Conservation (phyloP, 306 rosid genomes). For the Cucumis sativus region DNA sequence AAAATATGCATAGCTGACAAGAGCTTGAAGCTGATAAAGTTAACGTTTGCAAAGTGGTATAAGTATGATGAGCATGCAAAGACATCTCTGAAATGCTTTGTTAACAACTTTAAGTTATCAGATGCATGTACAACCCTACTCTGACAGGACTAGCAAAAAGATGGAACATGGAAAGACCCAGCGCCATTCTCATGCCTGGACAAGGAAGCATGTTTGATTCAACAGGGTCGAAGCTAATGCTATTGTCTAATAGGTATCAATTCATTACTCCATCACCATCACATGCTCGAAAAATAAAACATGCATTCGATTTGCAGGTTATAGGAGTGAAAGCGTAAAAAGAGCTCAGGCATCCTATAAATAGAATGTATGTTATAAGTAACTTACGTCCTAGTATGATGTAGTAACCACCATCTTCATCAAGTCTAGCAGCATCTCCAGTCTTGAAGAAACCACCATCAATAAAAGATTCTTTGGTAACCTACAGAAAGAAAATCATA, state of each 20-base stretch:
- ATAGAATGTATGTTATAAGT: background rate
- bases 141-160: background rate
- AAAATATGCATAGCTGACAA: background rate
- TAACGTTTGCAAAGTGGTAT: background rate
- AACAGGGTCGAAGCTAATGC: background rate
- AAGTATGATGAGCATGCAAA: background rate
- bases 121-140: background rate
- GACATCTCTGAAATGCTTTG: background rate
- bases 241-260: background rate
- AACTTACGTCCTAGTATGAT: slow-evolving; percentile 86
- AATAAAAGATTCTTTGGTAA: slow-evolving; percentile 59
- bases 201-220: background rate
- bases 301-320: background rate
- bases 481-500: slow-evolving; percentile 26
- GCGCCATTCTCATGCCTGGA: background rate
- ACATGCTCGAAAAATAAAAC: background rate
- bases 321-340: background rate
- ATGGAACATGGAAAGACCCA: background rate
- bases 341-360: background rate
- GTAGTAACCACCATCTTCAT: slow-evolving; percentile 84
- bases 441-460: slow-evolving; percentile 83
- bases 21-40: background rate
- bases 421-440: slow-evolving; percentile 80
- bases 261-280: background rate
- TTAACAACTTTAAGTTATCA: background rate